Evolutionary conservation across 257 asterid species (phyloP), one percentile per base, ranked within the genome.

Genomic region (Nyctanthes arbortristis): DNA sequence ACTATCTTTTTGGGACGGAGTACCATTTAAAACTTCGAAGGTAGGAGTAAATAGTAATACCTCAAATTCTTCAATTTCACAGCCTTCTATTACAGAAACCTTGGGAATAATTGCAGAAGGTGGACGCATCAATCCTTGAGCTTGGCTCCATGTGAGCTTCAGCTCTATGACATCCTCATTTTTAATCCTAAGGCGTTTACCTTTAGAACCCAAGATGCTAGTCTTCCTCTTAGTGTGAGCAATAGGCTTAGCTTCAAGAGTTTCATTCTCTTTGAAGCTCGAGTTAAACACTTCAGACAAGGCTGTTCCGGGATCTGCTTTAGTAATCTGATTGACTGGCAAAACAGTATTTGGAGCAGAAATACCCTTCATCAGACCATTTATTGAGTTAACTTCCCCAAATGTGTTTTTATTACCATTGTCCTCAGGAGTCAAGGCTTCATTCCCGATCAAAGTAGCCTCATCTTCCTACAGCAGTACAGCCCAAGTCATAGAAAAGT

Each of bases 31-130:
- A 61, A 6, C 27, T 73, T 36, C 32, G 47, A 57, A 68, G 16
- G 61, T 5, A 70, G 34, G 54, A 71, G n/a, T n/a, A n/a, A n/a
- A 74, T 22, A 52, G 67, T 68, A 67, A 71, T 83, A 93, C 99
- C 99, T 91, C 96, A 37, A 83, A 93, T 82, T 91, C 99, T 81
- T 93, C 99, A 65, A 93, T 70, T 72, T 89, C 96, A 72, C 80
- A 84, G 63, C 96, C 96, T 59, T 93, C 95, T 16, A 91, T 78
- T 59, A 79, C 69, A 68, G 77, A 28, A 77, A 85, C 66, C 43
- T 84, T 78, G 25, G 96, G 91, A 72, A 78, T 85, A 75, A 37
- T 59, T 61, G 80, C 72, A 27, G 81, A 84, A 79, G 92, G 87
- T 18, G 89, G 87, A 13, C 97, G 96, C 75, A 93, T 77, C 86